Evolutionary conservation across 495 filamentous ascomycete species (phyloP), one percentile per base, ranked within the genome.

Genomic region (Margaritispora aquatica): DNA sequence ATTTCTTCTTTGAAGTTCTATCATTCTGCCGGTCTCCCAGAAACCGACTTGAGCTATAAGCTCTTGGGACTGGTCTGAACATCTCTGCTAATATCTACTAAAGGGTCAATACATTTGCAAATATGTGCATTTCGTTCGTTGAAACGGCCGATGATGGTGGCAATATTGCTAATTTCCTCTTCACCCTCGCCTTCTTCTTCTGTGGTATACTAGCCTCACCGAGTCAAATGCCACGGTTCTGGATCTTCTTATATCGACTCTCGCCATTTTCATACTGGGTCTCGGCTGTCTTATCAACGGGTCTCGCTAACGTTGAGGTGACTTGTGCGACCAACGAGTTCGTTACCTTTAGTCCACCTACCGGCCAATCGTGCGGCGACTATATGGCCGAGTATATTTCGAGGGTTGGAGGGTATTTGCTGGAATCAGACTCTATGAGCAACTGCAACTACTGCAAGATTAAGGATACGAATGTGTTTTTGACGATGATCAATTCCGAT

Each of bases 181-280:
- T 85, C 69, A 74, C 79, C 31, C 72, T 84, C 69, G 72, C 77
- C 11, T 73, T 86, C 17, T 77, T 75, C 8, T 85, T 86, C 68
- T 83, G 82, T 70, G 81, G 65, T 60, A 62, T 68, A 13, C 57
- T 68, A 3, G 59, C 54, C 13, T 23, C 29, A 7, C 85, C 88
- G 2, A 60, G 70, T 2, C 71, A 68, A 2, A 70, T 90, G 41
- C 88, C 88, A 7, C 65, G 78, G 13, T 91, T 91, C 77, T 93
- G 89, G 88, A 88, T 88, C 63, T 91, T 90, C 77, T 88, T 92
- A 84, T 89, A 92, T 68, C 84, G 85, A 31, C 72, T 88, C 54
- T 87, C 84, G 2, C 88, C 89, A 3, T 87, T 92, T 54, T 87
- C 84, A 0, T 91, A 92, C 62, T 70, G 88, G 0, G 80, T 90